Percentiles rank a stretch among this genome's conserved stretches.
Evolutionary conservation across 2,329 filamentous ascomycete species (phyloP).

Genomic region (Monosporascus sp.): DNA sequence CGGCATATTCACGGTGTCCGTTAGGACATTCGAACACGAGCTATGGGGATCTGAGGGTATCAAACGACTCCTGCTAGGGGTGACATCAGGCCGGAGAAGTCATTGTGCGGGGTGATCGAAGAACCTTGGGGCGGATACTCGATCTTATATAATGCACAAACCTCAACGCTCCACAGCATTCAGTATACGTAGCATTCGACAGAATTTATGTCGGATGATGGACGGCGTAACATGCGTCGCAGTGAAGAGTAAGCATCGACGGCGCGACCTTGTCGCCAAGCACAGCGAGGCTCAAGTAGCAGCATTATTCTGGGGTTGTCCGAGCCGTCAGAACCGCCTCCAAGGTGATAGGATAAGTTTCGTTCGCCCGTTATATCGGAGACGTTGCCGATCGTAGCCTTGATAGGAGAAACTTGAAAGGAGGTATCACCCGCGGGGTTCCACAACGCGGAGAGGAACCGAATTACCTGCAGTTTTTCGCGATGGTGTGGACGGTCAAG

Average conservation of each 20-base stretch:
- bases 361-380: background rate
- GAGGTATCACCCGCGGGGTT: background rate
- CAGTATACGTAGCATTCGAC: background rate
- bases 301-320: background rate
- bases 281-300: background rate
- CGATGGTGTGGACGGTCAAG: background rate
- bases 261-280: background rate
- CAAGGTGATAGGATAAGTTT: background rate
- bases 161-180: background rate
- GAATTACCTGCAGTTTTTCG: background rate
- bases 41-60: background rate
- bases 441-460: background rate
- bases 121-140: background rate
- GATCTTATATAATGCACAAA: background rate
- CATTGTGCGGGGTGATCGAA: background rate
- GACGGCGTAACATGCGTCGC: background rate
- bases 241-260: background rate
- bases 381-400: background rate
- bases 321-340: background rate
- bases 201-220: background rate
- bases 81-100: background rate
- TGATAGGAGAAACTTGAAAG: background rate
- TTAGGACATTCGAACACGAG: background rate
- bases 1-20: conserved; percentile 1
- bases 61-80: background rate